phyloP scores from a whole-genome alignment of 257 asterid genomes.

The Cordia subcordata region DNA sequence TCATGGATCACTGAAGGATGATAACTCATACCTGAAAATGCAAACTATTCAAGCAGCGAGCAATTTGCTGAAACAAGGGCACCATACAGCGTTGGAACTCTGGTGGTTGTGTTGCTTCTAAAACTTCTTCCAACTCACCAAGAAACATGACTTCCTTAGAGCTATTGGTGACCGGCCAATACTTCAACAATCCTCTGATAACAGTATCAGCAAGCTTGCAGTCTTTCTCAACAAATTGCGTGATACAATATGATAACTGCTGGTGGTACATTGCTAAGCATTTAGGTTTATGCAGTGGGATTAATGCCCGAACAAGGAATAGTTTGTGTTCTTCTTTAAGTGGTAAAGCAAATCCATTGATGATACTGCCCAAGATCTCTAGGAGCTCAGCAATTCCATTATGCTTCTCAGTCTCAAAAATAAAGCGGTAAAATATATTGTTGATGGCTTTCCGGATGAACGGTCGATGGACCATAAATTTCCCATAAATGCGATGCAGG shows the following conservation, averaged over 20 bases:
- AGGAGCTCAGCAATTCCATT: conserved; percentile 75
- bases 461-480: conserved; percentile 88
- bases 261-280: conserved; percentile 77
- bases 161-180: conserved; percentile 85
- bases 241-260: conserved; percentile 64
- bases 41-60: conserved; percentile 65
- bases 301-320: conserved; percentile 59
- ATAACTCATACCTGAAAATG: conserved; percentile 65
- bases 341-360: conserved; percentile 83
- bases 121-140: conserved; percentile 77
- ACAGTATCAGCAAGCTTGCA: conserved; percentile 74
- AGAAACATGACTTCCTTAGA: conserved; percentile 78
- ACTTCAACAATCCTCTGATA: conserved; percentile 66
- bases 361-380: conserved; percentile 76
- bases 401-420: conserved; percentile 79
- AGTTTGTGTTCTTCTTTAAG: conserved; percentile 84
- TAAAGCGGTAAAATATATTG: conserved; percentile 59
- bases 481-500: conserved; percentile 76
- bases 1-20: background rate
- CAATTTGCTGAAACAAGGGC: conserved; percentile 68
- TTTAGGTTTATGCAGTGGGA: conserved; percentile 81
- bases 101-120: conserved; percentile 69
- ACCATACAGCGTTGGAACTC: conserved; percentile 82
- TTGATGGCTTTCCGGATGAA: conserved; percentile 73
- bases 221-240: conserved; percentile 80